Evolutionary conservation across 2,329 filamentous ascomycete species (phyloP).

Genomic region (Fusarium miscanthi): DNA sequence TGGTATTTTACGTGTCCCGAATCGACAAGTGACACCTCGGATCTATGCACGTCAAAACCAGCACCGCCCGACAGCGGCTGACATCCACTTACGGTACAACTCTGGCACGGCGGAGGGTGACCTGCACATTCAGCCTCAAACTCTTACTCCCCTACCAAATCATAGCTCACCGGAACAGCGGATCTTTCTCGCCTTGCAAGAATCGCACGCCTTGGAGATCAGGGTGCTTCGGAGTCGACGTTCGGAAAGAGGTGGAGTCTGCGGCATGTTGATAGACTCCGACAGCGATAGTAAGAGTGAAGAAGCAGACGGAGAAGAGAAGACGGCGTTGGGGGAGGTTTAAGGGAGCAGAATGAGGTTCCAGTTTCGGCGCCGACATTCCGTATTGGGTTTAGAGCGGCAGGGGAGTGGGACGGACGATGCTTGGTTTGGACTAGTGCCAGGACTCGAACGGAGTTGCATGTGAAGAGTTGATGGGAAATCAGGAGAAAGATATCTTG

Average conservation of each 20-base stretch:
- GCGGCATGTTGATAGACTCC: not conserved
- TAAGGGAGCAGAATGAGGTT: not conserved
- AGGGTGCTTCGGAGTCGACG: conserved; percentile 25
- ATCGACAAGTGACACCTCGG: conserved; percentile 21
- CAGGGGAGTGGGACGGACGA: not conserved
- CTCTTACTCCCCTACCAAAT: fast-evolving
- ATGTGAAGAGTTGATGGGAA: not conserved
- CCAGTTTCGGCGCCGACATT: conserved; percentile 33
- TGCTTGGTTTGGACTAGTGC: not conserved
- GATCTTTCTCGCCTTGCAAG: conserved; percentile 40
- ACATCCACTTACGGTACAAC: conserved; percentile 24
- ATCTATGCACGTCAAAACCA: conserved; percentile 7
- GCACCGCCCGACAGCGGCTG: fast-evolving
- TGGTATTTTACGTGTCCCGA: conserved; percentile 36
- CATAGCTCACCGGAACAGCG: conserved; percentile 33
- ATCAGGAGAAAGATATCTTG: not conserved
- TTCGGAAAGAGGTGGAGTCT: not conserved
- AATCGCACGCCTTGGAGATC: conserved; percentile 38
- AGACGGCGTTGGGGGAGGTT: not conserved
- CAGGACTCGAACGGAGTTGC: not conserved
- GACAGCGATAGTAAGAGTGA: not conserved
- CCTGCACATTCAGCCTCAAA: conserved; percentile 12
- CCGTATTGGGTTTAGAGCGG: conserved; percentile 3
- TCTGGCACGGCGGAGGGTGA: conserved; percentile 32
- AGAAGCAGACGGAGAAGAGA: not conserved